Percentiles rank a stretch among this genome's conserved stretches.
phyloP scores from a whole-genome alignment of 75 land plant species.

The Azolla pinnata region DNA sequence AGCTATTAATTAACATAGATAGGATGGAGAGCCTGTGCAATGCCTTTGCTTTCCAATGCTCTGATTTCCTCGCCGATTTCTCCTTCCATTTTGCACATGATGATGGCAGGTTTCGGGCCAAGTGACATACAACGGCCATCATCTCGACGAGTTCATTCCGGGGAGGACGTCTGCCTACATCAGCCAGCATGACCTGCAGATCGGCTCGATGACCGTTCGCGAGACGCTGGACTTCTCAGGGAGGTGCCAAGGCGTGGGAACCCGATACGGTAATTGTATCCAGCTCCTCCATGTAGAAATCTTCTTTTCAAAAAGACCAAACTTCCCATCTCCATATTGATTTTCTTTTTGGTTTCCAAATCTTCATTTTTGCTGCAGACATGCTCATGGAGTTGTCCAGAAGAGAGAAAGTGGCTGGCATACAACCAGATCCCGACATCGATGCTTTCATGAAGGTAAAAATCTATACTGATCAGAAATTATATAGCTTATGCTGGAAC shows the following conservation, averaged over 20 bases:
- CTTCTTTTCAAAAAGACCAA: too few species aligned
- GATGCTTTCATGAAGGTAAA: constrained; percentile 82
- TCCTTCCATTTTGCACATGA: too few species aligned
- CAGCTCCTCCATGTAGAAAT: background rate
- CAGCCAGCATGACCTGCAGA: constrained; percentile 66
- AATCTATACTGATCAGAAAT: too few species aligned
- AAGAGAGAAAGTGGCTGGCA: constrained; percentile 67
- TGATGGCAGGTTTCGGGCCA: constrained; percentile 49
- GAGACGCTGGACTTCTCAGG: constrained; percentile 76
- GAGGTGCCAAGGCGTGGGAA: constrained; percentile 81
- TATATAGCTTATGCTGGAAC: too few species aligned
- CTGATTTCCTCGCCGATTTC: too few species aligned
- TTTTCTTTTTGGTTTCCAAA: background rate
- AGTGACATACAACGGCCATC: constrained; percentile 70
- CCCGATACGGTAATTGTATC: constrained; percentile 51
- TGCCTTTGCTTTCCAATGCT: too few species aligned
- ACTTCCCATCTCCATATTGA: background rate
- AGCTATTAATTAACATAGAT: too few species aligned
- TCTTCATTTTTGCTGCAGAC: constrained; percentile 31
- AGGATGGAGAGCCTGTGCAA: too few species aligned
- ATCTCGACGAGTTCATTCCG: constrained; percentile 57
- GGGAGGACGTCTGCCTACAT: constrained; percentile 69
- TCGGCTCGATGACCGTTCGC: constrained; percentile 71
- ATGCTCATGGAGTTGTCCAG: constrained; percentile 61
- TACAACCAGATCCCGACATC: constrained; percentile 82